These are phyloP conservation scores for Tricholoma furcatifolium DNA, from an alignment of 768 basidiomycete genomes.

Conservation along the genomic window DNA sequence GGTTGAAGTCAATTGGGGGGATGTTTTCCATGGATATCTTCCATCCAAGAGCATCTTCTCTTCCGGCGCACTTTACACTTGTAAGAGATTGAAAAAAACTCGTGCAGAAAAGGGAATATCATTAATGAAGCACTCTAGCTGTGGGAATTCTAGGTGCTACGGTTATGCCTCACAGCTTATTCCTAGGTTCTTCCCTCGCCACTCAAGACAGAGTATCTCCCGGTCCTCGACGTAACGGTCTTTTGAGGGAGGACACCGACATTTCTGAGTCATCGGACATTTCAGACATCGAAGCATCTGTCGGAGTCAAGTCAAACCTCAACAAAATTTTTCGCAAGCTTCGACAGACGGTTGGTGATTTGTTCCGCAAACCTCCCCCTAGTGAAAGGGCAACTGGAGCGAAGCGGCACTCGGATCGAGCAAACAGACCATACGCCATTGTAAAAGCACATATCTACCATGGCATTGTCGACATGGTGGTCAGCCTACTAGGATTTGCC, in stretches of 20 bases:
- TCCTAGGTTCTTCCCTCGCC: conserved; percentile 82
- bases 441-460: conserved; percentile 65
- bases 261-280: conserved; percentile 10
- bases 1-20: conserved; percentile 67
- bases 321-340: conserved; percentile 10
- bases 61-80: conserved; percentile 60
- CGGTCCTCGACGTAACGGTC: conserved; percentile 23
- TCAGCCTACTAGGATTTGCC: conserved; percentile 78
- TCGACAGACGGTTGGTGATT: conserved; percentile 27
- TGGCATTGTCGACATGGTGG: conserved; percentile 62
- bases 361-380: conserved; percentile 37
- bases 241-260: conserved; percentile 12
- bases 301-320: background rate
- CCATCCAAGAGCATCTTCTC: conserved; percentile 66
- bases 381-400: conserved; percentile 33
- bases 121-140: conserved; percentile 31
- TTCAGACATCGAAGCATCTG: background rate
- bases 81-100: conserved; percentile 33
- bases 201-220: conserved; percentile 71
- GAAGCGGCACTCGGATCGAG: conserved; percentile 49
- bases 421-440: conserved; percentile 56
- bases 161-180: conserved; percentile 93
- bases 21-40: conserved; percentile 73
- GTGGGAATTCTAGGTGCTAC: conserved; percentile 82
- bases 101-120: background rate